Base-by-base conservation (phyloP, 352 stramenopile genomes). In the Phytopythium chamaehyphon region DNA sequence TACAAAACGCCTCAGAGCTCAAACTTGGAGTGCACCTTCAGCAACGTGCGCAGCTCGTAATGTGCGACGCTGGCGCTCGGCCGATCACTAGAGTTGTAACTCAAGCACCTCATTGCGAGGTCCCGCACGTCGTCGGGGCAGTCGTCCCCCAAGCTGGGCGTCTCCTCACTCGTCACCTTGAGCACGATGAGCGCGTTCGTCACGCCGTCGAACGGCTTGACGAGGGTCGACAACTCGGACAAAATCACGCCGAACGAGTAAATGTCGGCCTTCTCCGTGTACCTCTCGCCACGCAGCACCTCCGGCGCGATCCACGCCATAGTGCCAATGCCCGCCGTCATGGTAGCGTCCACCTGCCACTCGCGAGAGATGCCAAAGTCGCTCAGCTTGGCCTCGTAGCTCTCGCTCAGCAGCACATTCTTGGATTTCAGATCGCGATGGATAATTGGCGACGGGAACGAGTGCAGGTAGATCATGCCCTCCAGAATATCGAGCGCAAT, bases 201-300 rank as follows among this genome's bases (percentile, higher is more conserved):
- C 18, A 86, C 63, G 19, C 76, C 76, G 9, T 88, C 75, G 43
- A 89, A 90, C 8, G 78, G 76, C 52, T 84, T 80, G 28, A 61
- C 54, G 47, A 73, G 84, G 39, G 76, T 92, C 19, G 71, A 66
- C 33, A 93, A 48, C 65, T 93, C 83, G 3, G 77, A 83, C 43
- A 94, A 52, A 16, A 94, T 71, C 10, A 92, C 79, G 18, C 83
- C 83, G 47, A 94, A 90, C 40, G 83, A 94, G 64, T 94, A 94
- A 26, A 94, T 88, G 56, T 94, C 83, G 4, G 83, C 82, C 67
- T 77, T 88, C 55, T 94, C 83, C 4, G 74, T 94, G 66, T 91
- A 93, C n/a, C 80, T 74, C 52, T 90, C 83, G 11, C 83, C 78
- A 1, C 81, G 72, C 44, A 93, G 54, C 42, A 93, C 75, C 54